Evolutionary conservation across 257 asterid genomes (phyloP).

Genomic region (Solanum paucissectum): DNA sequence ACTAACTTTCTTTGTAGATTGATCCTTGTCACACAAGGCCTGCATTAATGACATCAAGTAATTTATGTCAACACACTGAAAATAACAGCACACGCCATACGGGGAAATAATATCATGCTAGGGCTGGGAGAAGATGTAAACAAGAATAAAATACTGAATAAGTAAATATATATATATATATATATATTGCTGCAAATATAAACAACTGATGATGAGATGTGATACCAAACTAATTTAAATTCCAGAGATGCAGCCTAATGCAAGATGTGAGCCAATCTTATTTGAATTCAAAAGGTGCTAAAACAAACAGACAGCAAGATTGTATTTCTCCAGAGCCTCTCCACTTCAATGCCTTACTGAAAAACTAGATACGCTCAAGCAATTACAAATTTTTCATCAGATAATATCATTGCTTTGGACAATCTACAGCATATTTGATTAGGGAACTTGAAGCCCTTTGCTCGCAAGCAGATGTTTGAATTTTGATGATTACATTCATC

Average conservation of each 20-base stretch:
- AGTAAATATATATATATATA: background rate
- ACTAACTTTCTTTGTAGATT: slow-evolving; percentile 69
- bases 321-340: background rate
- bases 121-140: background rate
- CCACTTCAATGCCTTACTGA: background rate
- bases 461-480: background rate
- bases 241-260: background rate
- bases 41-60: slow-evolving; percentile 11
- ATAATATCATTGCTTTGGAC: background rate
- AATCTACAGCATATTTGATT: background rate
- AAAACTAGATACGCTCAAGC: background rate
- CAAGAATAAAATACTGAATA: background rate
- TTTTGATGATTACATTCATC: background rate
- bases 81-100: background rate
- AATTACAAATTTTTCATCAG: background rate
- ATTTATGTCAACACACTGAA: background rate
- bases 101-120: background rate
- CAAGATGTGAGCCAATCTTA: background rate
- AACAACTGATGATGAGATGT: background rate
- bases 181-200: background rate
- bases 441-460: background rate
- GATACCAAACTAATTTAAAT: background rate
- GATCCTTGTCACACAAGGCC: slow-evolving; percentile 86
- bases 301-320: background rate
- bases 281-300: background rate